Percentiles rank a stretch among this genome's conserved stretches.
Conservation (phyloP, 1,284 basidiomycete species). For the Mycena sp. region DNA sequence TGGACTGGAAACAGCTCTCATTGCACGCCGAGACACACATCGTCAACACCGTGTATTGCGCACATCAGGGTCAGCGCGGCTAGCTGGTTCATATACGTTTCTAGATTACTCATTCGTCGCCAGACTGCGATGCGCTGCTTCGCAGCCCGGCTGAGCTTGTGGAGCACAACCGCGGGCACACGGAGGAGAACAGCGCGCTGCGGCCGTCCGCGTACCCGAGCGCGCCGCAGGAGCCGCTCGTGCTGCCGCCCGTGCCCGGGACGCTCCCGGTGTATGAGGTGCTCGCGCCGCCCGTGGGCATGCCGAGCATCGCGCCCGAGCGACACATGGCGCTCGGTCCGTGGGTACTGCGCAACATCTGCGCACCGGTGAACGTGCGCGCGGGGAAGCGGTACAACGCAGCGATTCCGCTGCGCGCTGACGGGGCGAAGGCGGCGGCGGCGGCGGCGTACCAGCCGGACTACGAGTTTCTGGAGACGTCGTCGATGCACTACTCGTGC, state of each 20-base stretch:
- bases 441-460: not conserved
- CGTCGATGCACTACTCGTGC: slow-evolving; percentile 18
- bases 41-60: slow-evolving; percentile 14
- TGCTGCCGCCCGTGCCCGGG: not conserved
- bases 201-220: slow-evolving; percentile 11
- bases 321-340: slow-evolving; percentile 24
- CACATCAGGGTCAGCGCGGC: slow-evolving; percentile 21
- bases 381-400: slow-evolving; percentile 26
- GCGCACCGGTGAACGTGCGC: slow-evolving; percentile 12
- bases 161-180: slow-evolving; percentile 19
- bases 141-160: slow-evolving; percentile 12
- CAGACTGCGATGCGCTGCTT: slow-evolving; percentile 21
- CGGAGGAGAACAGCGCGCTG: not conserved
- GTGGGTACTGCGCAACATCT: slow-evolving; percentile 26
- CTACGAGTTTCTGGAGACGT: slow-evolving; percentile 23
- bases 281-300: not conserved
- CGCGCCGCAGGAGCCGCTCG: not conserved
- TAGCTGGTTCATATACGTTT: not conserved
- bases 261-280: not conserved
- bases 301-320: slow-evolving; percentile 8
- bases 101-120: slow-evolving; percentile 1
- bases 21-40: slow-evolving; percentile 26
- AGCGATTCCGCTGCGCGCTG: not conserved
- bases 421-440: not conserved
- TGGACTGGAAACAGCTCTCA: slow-evolving; percentile 6